Evolutionary conservation across 139 green algal species (phyloP).

Genomic region (Cymbomonas tetramitiformis): DNA sequence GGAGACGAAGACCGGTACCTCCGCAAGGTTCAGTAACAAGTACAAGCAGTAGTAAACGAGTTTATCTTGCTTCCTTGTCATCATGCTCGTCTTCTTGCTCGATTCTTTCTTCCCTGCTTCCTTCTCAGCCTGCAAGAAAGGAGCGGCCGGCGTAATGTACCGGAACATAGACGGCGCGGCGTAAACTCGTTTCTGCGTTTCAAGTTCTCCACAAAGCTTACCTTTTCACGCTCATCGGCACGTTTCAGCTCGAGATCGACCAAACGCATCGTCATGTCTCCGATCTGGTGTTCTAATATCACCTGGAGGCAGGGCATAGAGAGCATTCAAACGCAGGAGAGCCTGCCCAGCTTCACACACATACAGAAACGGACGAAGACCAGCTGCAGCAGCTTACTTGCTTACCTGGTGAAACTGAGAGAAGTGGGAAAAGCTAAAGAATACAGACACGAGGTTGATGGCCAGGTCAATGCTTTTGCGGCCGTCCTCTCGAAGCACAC

Average conservation of each 20-base stretch:
- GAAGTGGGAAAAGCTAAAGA: constrained; percentile 62
- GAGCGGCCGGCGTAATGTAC: too few relatives aligned
- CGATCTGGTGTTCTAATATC: constrained; percentile 56
- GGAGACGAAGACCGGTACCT: constrained; percentile 57
- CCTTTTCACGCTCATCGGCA: background rate
- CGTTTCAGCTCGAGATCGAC: constrained; percentile 56
- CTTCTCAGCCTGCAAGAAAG: too few relatives aligned
- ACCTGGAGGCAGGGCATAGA: too few relatives aligned
- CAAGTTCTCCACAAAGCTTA: background rate
- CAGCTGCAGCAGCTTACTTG: constrained; percentile 2
- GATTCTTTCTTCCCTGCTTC: too few relatives aligned
- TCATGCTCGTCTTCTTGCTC: constrained; percentile 4
- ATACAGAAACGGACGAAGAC: too few relatives aligned
- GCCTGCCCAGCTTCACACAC: too few relatives aligned
- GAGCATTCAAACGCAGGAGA: too few relatives aligned
- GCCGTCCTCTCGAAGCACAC: constrained; percentile 64
- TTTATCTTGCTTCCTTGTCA: constrained; percentile 16
- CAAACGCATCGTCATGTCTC: constrained; percentile 57
- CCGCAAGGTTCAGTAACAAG: constrained; percentile 67
- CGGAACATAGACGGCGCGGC: background rate
- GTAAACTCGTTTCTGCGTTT: background rate
- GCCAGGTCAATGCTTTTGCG: constrained; percentile 55
- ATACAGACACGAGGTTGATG: constrained; percentile 50
- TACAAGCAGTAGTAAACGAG: constrained; percentile 31
- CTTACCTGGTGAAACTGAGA: constrained; percentile 50